Conservation (phyloP, 2,329 filamentous ascomycete genomes). For the Stachybotrys chlorohalonatus region DNA sequence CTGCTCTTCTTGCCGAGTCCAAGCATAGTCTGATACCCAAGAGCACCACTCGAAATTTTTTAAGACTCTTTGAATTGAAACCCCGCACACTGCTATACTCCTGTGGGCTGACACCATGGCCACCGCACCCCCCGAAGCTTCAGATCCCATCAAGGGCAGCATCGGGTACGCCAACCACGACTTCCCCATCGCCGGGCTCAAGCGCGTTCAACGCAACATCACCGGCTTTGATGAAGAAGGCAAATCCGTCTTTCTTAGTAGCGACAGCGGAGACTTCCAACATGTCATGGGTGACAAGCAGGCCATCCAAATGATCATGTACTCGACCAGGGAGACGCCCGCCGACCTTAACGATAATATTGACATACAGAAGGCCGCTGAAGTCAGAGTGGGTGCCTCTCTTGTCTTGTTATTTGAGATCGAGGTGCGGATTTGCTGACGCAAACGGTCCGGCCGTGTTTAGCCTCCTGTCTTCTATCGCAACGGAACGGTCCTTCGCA, state of each 20-base stretch:
- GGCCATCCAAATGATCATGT: conserved; percentile 16
- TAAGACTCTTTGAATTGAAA: too few species aligned
- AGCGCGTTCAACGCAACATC: conserved; percentile 1
- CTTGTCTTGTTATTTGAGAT: not conserved
- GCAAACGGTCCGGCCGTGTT: too few species aligned
- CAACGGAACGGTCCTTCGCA: conserved; percentile 32
- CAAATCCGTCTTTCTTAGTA: conserved; percentile 12
- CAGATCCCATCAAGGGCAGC: too few species aligned
- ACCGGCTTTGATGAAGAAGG: conserved; percentile 10
- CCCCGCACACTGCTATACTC: too few species aligned
- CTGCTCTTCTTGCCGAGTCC: too few species aligned
- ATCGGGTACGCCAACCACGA: too few species aligned
- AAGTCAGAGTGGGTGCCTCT: conserved; percentile 3
- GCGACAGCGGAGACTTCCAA: conserved; percentile 17
- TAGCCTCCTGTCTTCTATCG: conserved; percentile 9
- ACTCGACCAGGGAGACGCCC: conserved; percentile 13
- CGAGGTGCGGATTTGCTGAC: too few species aligned
- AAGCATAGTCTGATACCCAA: too few species aligned
- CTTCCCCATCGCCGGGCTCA: too few species aligned
- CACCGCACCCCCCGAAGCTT: too few species aligned
- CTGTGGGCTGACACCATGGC: too few species aligned
- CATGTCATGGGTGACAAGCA: conserved; percentile 11
- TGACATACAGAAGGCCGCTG: conserved; percentile 9
- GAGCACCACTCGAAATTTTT: too few species aligned
- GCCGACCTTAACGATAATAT: conserved; percentile 12